Evolutionary conservation across 2,329 filamentous ascomycete genomes (phyloP), one percentile per base, ranked within the genome.

Genomic region (Alternaria postmessia): DNA sequence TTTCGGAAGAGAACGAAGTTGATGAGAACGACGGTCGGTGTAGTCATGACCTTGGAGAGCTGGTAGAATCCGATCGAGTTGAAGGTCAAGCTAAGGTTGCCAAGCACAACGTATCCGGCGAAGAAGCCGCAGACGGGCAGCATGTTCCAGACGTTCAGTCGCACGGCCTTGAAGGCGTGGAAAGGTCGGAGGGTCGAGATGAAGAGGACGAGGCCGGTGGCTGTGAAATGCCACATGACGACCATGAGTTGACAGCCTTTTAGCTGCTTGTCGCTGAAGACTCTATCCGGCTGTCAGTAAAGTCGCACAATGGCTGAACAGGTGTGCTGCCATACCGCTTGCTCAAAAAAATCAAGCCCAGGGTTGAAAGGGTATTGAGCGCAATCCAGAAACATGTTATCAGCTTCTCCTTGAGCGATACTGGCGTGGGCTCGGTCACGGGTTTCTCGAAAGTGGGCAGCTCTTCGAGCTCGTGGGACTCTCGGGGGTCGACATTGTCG

Each of bases 1-100:
- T 81, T 82, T 16, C 75, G 68, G 69, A 83, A 80, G 38, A 80
- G 72, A 49, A 81, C 57, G 58, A 80, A 82, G 72, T 81, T 81
- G 65, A 83, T 78, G 18, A 82, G 64, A 34, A 81, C 81, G 22
- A 83, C 81, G 51, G 78, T 81, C 12, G 81, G 81, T 0, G 81
- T 82, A 9, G 81, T 83, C 80, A 83, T 82, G 59, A 82, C 81
- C 69, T 83, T 83, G 56, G 81, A 81, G 26, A 83, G 74, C 67
- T 82, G 81, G 71, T 83, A 83, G 69, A 82, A 82, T 47, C 80
- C 81, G 61, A 83, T 79, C 26, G 79, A 78, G 73, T 83, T 83
- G 69, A 79, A 81, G 18, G 81, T 79, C 72, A 83, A 70, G 59
- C 78, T 81, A 53, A 82, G 70, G 61, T 83, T 83, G 28, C 80